Conservation (phyloP, 129 eudicot species). For the Oenanthe sinensis region DNA sequence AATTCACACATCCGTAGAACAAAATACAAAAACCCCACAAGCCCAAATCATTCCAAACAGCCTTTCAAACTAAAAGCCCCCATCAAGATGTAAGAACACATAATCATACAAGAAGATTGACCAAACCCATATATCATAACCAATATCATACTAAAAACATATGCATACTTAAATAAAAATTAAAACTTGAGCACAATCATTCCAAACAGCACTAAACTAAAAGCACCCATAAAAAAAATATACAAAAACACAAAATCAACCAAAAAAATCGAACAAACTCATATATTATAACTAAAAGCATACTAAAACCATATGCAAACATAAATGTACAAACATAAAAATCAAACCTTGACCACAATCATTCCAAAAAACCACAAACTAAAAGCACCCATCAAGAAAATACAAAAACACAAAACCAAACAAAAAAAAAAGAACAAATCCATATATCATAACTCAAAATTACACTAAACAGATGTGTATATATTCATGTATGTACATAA, state of each 20-base stretch:
- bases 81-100: not conserved
- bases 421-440: not conserved
- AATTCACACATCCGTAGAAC: not conserved
- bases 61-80: not conserved
- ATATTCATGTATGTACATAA: not conserved
- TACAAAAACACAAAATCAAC: not conserved
- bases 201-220: not conserved
- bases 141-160: not conserved
- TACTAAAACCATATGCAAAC: not conserved
- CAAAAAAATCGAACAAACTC: not conserved
- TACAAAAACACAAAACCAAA: not conserved
- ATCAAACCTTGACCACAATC: not conserved
- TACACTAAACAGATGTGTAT: not conserved
- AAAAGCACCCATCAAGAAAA: not conserved
- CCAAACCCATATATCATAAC: not conserved
- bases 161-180: too few species aligned
- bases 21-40: not conserved
- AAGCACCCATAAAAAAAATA: not conserved
- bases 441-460: not conserved
- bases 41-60: not conserved
- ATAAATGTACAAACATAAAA: too few species aligned
- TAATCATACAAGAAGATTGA: not conserved
- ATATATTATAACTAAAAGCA: not conserved
- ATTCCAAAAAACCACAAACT: too few species aligned
- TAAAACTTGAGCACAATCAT: not conserved